Percentiles rank a stretch among this genome's conserved stretches.
phyloP scores from a whole-genome alignment of 2,329 filamentous ascomycete genomes.

The Apiospora pterosperma region DNA sequence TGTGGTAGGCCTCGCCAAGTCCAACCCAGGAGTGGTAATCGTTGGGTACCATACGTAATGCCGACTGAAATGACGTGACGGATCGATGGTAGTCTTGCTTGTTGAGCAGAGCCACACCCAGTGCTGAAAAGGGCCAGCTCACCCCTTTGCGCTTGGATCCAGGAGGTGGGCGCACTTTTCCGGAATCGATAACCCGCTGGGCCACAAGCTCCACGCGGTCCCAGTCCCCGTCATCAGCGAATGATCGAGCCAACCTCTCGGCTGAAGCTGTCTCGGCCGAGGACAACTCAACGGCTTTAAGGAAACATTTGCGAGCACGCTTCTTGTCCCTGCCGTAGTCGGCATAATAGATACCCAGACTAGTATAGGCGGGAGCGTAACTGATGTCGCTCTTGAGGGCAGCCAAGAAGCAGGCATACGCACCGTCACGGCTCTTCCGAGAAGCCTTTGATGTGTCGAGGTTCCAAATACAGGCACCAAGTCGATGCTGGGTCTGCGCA shows the following conservation, averaged over 20 bases:
- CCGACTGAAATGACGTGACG: constrained; percentile 87
- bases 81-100: constrained; percentile 87
- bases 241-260: constrained; percentile 78
- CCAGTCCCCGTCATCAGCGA: constrained; percentile 91
- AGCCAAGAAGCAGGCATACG: constrained; percentile 79
- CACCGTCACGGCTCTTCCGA: constrained; percentile 74
- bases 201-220: constrained; percentile 92
- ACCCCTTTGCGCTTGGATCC: constrained; percentile 91
- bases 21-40: constrained; percentile 97
- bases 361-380: constrained; percentile 87
- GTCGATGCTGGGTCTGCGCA: constrained; percentile 80
- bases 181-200: constrained; percentile 89
- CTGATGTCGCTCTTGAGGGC: constrained; percentile 84
- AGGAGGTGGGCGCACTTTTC: constrained; percentile 82
- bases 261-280: constrained; percentile 82
- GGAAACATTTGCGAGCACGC: constrained; percentile 86
- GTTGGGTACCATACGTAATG: constrained; percentile 75
- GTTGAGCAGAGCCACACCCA: constrained; percentile 92
- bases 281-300: constrained; percentile 93
- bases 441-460: constrained; percentile 69
- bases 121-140: constrained; percentile 92
- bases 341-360: constrained; percentile 83
- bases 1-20: constrained; percentile 95
- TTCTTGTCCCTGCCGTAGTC: constrained; percentile 88
- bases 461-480: constrained; percentile 86